Percentiles rank a stretch among this genome's conserved stretches.
phyloP scores from a whole-genome alignment of 805 yeast species.

The Cyberlindnera amylophila region DNA sequence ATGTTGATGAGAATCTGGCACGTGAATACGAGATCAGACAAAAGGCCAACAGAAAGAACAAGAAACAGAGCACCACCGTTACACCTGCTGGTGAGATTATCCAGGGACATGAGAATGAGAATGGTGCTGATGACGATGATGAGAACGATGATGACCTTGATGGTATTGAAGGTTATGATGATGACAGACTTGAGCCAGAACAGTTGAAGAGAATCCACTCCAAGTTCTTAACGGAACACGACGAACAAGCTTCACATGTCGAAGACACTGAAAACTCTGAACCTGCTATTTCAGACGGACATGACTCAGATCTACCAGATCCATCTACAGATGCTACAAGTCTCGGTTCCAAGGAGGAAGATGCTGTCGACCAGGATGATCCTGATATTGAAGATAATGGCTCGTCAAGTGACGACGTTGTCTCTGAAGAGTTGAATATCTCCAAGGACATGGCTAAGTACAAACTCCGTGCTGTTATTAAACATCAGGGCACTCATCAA shows the following conservation, averaged over 20 bases:
- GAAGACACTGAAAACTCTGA: constrained; percentile 15
- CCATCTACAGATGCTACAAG: constrained; percentile 13
- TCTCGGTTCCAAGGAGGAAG: constrained; percentile 19
- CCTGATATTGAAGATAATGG: constrained; percentile 14
- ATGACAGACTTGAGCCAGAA: constrained; percentile 24
- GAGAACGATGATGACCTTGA: constrained; percentile 18
- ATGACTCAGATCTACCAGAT: constrained; percentile 11
- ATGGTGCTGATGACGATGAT: constrained; percentile 17
- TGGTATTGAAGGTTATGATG: constrained; percentile 33
- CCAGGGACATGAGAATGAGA: background rate
- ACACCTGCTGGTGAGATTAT: constrained; percentile 15
- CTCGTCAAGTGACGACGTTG: constrained; percentile 25
- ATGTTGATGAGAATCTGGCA: constrained; percentile 39
- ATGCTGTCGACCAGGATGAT: constrained; percentile 4
- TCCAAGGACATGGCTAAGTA: constrained; percentile 41
- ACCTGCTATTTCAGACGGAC: constrained; percentile 3
- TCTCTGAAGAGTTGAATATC: constrained; percentile 22
- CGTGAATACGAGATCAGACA: constrained; percentile 28
- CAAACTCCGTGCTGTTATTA: constrained; percentile 64
- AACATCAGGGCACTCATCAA: constrained; percentile 86
- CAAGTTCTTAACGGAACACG: constrained; percentile 23
- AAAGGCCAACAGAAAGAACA: constrained; percentile 17
- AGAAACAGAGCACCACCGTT: constrained; percentile 11
- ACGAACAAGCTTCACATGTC: constrained; percentile 15
- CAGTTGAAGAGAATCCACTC: constrained; percentile 24